Percentiles rank a stretch among this genome's conserved stretches.
These are phyloP conservation scores for Rhodotorula graminis DNA, from an alignment of 768 basidiomycete species.

Conservation along the genomic window DNA sequence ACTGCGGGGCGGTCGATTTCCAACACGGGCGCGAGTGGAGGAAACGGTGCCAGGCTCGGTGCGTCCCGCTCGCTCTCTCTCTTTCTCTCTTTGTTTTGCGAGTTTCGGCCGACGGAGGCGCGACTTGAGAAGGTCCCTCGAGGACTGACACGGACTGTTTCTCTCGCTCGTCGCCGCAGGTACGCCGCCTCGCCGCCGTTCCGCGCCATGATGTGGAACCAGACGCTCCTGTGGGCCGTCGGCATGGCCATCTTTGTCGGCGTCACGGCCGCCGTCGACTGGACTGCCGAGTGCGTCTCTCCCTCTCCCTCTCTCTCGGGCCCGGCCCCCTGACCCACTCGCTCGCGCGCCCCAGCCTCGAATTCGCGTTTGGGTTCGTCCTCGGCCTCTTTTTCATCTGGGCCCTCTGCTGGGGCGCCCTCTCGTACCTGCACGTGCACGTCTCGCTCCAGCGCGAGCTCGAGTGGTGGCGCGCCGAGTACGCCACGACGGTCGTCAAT, in stretches of 20 bases:
- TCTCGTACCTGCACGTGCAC: slow-evolving; percentile 19
- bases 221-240: slow-evolving; percentile 39
- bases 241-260: slow-evolving; percentile 34
- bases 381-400: slow-evolving; percentile 40
- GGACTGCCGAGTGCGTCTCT: slow-evolving; percentile 26
- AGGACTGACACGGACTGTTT: neutral
- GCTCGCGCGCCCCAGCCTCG: slow-evolving; percentile 1
- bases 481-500: neutral
- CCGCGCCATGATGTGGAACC: slow-evolving; percentile 37
- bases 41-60: slow-evolving; percentile 35
- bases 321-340: neutral
- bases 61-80: no score
- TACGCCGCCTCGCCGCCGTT: slow-evolving; percentile 43
- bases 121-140: neutral
- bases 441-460: neutral
- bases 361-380: slow-evolving; percentile 34
- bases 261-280: slow-evolving; percentile 37
- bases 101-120: no score
- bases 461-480: slow-evolving; percentile 20
- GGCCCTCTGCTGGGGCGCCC: slow-evolving; percentile 14
- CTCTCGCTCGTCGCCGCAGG: slow-evolving; percentile 5
- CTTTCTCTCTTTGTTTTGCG: no score
- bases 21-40: slow-evolving; percentile 38
- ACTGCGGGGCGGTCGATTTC: slow-evolving; percentile 44
- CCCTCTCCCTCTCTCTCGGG: neutral